Percentiles rank a stretch among this genome's conserved stretches.
Evolutionary conservation across 2,329 filamentous ascomycete genomes (phyloP).

Genomic region (Colletotrichum gloeosporioides): DNA sequence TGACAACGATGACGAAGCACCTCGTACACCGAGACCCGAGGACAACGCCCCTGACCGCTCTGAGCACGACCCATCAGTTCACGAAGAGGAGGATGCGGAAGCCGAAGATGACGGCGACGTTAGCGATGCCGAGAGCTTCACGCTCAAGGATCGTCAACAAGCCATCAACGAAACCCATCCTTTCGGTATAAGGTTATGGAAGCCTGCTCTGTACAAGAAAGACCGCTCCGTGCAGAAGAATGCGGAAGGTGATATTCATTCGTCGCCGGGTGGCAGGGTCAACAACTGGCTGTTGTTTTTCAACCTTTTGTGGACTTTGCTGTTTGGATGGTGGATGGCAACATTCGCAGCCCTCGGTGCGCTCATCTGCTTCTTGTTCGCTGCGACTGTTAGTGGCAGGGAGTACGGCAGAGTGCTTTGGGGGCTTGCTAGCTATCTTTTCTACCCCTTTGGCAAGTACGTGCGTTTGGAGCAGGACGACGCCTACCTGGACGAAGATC

Average conservation of each 20-base stretch:
- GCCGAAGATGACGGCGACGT: constrained; percentile 72
- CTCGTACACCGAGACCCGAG: constrained; percentile 13
- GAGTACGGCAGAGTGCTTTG: constrained; percentile 88
- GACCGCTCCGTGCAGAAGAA: constrained; percentile 94
- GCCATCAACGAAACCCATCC: constrained; percentile 99
- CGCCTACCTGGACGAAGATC: constrained; percentile 90
- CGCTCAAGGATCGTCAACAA: constrained; percentile 93
- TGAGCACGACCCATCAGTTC: constrained; percentile 35
- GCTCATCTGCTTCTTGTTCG: constrained; percentile 78
- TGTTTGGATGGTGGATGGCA: constrained; percentile 97
- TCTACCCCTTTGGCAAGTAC: constrained; percentile 97
- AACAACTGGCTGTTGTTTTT: constrained; percentile 85
- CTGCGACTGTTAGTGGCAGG: constrained; percentile 77
- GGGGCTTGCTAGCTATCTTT: constrained; percentile 83
- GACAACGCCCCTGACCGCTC: constrained; percentile 27
- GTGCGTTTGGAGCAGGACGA: constrained; percentile 94
- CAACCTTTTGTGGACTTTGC: constrained; percentile 87
- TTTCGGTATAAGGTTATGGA: constrained; percentile 98
- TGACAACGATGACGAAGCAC: constrained; percentile 19
- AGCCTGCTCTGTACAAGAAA: constrained; percentile 98
- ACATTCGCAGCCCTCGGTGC: constrained; percentile 77
- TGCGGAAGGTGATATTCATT: constrained; percentile 96
- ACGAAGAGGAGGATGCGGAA: constrained; percentile 44
- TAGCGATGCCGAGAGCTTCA: constrained; percentile 97
- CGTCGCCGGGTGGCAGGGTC: constrained; percentile 85